phyloP scores from a whole-genome alignment of 495 filamentous ascomycete genomes.

The Talaromyces adpressus region DNA sequence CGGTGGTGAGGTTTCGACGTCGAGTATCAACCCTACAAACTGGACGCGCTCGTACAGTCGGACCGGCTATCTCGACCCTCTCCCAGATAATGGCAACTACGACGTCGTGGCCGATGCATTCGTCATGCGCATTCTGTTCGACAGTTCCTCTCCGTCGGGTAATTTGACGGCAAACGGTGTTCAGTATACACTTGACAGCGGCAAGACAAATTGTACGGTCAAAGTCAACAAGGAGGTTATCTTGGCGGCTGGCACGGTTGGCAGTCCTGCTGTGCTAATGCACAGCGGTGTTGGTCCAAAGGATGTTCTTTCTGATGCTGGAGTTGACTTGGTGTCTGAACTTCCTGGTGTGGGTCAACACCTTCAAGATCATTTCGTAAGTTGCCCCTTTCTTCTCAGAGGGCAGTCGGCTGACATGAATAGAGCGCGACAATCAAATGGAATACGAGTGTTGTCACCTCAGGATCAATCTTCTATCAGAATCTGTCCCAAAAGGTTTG shows the following conservation, averaged over 20 bases:
- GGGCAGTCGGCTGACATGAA: slow-evolving; percentile 1
- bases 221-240: slow-evolving; percentile 47
- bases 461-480: slow-evolving; percentile 23
- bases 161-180: slow-evolving; percentile 23
- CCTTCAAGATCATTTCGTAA: slow-evolving; percentile 39
- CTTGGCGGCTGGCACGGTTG: slow-evolving; percentile 46
- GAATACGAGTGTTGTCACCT: slow-evolving; percentile 19
- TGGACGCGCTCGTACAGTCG: slow-evolving; percentile 30
- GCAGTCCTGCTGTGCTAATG: slow-evolving; percentile 48
- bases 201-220: slow-evolving; percentile 21
- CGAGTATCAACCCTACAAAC: slow-evolving; percentile 25
- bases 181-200: slow-evolving; percentile 24
- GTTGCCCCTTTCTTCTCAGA: slow-evolving; percentile 6
- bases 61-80: slow-evolving; percentile 34
- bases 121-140: slow-evolving; percentile 36
- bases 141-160: slow-evolving; percentile 16
- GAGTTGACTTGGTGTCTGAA: slow-evolving; percentile 33
- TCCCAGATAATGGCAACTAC: slow-evolving; percentile 28
- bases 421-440: slow-evolving; percentile 26
- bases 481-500: slow-evolving; percentile 20
- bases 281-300: slow-evolving; percentile 40
- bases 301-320: slow-evolving; percentile 25
- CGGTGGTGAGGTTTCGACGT: slow-evolving; percentile 26
- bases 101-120: slow-evolving; percentile 37
- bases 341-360: slow-evolving; percentile 45